phyloP scores from a whole-genome alignment of 2,329 filamentous ascomycete genomes.

The Fusarium buxicola region DNA sequence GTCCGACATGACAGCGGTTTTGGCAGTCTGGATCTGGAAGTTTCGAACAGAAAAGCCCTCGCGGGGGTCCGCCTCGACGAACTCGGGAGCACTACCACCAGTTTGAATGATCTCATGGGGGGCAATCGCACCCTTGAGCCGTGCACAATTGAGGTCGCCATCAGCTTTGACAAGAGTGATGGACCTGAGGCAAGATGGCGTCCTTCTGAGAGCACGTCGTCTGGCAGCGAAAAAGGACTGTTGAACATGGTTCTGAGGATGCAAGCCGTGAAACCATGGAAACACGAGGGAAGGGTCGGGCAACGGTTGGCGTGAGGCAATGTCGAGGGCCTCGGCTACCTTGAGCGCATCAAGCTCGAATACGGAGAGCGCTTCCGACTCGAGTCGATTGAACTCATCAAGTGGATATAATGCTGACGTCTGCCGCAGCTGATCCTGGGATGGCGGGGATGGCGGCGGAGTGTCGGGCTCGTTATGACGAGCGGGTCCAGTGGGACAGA shows the following conservation, averaged over 20 bases:
- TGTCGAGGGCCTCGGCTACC: slow-evolving; percentile 79
- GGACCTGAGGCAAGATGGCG: slow-evolving; percentile 78
- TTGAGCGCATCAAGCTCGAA: slow-evolving; percentile 78
- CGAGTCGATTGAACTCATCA: slow-evolving; percentile 65
- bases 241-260: slow-evolving; percentile 89
- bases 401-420: slow-evolving; percentile 82
- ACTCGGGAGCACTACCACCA: slow-evolving; percentile 63
- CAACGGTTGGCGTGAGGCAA: slow-evolving; percentile 81
- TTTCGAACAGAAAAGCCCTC: slow-evolving; percentile 97
- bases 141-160: slow-evolving; percentile 77
- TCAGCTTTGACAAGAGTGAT: slow-evolving; percentile 91
- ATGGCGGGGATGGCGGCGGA: slow-evolving; percentile 75
- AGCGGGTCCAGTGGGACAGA: slow-evolving; percentile 83
- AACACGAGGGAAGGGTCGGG: slow-evolving; percentile 90
- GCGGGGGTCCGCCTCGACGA: slow-evolving; percentile 85
- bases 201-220: slow-evolving; percentile 76
- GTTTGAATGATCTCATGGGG: slow-evolving; percentile 81
- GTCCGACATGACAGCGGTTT: slow-evolving; percentile 88
- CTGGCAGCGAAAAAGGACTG: slow-evolving; percentile 88
- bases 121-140: slow-evolving; percentile 87
- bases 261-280: slow-evolving; percentile 94
- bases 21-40: slow-evolving; percentile 95
- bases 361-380: slow-evolving; percentile 68
- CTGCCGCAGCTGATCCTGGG: slow-evolving; percentile 66
- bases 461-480: slow-evolving; percentile 66